Conservation (phyloP, 345 rosid species). For the Hibiscus syriacus region DNA sequence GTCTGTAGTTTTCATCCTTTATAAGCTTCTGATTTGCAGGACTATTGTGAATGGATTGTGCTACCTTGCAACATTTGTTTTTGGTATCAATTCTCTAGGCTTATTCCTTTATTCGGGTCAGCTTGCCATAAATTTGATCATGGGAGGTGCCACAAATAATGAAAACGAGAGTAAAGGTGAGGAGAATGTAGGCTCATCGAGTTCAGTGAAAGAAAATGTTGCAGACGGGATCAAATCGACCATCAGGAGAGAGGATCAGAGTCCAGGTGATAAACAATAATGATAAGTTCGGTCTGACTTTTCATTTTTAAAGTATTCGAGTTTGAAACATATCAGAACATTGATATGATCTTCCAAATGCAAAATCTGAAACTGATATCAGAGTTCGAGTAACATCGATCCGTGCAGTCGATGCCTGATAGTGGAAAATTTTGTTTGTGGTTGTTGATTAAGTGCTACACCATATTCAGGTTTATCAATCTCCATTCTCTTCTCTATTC, state of each 20-base stretch:
- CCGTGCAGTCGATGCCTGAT: neutral
- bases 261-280: constrained; percentile 30
- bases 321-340: no score
- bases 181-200: constrained; percentile 13
- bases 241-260: constrained; percentile 36
- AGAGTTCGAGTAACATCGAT: neutral
- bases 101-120: constrained; percentile 72
- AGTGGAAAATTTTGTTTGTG: no score
- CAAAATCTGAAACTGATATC: neutral
- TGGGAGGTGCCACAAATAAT: constrained; percentile 29
- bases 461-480: no score
- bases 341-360: no score
- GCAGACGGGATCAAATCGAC: constrained; percentile 26
- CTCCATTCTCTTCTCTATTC: no score
- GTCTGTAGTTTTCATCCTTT: constrained; percentile 8
- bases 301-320: no score
- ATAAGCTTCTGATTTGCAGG: constrained; percentile 33
- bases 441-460: no score
- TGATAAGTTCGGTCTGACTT: neutral
- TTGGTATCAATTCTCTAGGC: constrained; percentile 74
- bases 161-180: constrained; percentile 20
- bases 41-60: constrained; percentile 79
- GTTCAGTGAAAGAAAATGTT: constrained; percentile 23
- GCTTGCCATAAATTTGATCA: constrained; percentile 50
- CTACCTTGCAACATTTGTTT: constrained; percentile 91